Conservation (phyloP, 1,284 basidiomycete genomes). For the Peniophora sp. region DNA sequence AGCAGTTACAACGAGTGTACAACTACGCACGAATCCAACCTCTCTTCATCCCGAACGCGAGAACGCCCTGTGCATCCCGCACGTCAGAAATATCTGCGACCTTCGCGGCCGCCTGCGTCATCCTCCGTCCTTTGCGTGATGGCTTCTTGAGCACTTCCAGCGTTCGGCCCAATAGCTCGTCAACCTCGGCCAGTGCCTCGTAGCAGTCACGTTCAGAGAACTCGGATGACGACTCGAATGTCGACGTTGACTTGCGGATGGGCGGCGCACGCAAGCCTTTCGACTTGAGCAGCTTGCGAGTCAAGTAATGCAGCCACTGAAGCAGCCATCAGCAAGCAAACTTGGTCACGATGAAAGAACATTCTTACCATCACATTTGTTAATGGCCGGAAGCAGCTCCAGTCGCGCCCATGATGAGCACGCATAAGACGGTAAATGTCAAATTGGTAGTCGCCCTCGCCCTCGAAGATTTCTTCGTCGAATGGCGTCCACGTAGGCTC, state of each 20-base stretch:
- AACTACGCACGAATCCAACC: constrained; percentile 35
- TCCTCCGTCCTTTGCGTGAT: constrained; percentile 25
- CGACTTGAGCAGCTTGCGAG: constrained; percentile 57
- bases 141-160: constrained; percentile 24
- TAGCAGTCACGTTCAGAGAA: constrained; percentile 56
- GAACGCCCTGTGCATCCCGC: constrained; percentile 43
- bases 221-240: constrained; percentile 12
- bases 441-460: constrained; percentile 76
- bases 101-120: constrained; percentile 23
- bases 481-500: constrained; percentile 71
- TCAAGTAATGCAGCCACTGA: constrained; percentile 82
- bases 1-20: not conserved
- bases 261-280: constrained; percentile 57
- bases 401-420: constrained; percentile 46
- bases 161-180: constrained; percentile 37
- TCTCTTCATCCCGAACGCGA: constrained; percentile 41
- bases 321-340: not conserved
- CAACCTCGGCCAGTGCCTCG: constrained; percentile 50
- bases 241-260: constrained; percentile 17
- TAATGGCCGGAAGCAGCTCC: constrained; percentile 69
- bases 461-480: constrained; percentile 78
- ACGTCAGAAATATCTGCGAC: constrained; percentile 20
- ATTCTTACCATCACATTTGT: constrained; percentile 83
- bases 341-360: not conserved
- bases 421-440: constrained; percentile 91